Percentiles rank a stretch among this genome's conserved stretches.
Evolutionary conservation across 2,329 filamentous ascomycete genomes (phyloP).

Genomic region (Paecilomyces dactylethromorphus): DNA sequence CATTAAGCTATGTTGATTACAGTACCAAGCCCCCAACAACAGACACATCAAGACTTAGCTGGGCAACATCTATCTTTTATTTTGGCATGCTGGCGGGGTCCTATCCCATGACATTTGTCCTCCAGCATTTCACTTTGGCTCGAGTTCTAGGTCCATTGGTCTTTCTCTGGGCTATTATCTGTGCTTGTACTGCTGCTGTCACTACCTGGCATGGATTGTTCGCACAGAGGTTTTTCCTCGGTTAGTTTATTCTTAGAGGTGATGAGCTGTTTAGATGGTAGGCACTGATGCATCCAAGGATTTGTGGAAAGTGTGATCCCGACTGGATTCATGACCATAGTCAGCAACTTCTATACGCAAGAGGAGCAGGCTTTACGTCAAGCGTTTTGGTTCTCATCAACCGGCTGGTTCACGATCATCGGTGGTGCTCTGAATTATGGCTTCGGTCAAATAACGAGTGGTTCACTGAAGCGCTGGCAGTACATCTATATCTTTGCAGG

Average conservation of each 20-base stretch:
- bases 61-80: constrained; percentile 75
- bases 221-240: constrained; percentile 59
- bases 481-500: constrained; percentile 65
- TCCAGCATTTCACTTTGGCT: constrained; percentile 63
- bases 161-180: constrained; percentile 60
- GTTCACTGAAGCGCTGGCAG: constrained; percentile 56
- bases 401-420: constrained; percentile 54
- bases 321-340: constrained; percentile 60
- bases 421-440: constrained; percentile 61
- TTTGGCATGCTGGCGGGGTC: constrained; percentile 70
- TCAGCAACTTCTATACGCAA: constrained; percentile 59
- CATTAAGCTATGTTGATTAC: constrained; percentile 50
- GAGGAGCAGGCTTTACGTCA: constrained; percentile 58
- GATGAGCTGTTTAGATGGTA: neutral
- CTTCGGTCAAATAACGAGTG: constrained; percentile 56
- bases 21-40: constrained; percentile 49
- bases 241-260: constrained; percentile 8
- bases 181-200: constrained; percentile 63
- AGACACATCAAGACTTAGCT: constrained; percentile 63
- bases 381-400: constrained; percentile 60
- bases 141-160: constrained; percentile 51
- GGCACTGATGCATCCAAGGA: constrained; percentile 14
- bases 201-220: constrained; percentile 58
- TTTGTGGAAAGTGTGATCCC: constrained; percentile 60
- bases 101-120: constrained; percentile 65